Conservation (phyloP, 148 eudicot species). For the Rhododendron mucronatum region DNA sequence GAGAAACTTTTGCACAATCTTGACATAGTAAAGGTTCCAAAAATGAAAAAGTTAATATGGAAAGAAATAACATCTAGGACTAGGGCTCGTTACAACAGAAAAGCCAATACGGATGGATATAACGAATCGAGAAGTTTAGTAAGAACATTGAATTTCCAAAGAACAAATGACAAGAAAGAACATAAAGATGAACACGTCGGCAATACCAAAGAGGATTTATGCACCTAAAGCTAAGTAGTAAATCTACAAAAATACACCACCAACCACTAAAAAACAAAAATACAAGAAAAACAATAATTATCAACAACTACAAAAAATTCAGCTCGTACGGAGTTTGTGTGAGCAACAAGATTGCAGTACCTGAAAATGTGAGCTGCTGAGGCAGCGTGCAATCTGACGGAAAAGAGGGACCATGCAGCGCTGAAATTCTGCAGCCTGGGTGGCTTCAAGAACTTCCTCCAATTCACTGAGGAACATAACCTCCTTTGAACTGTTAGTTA, state of each 20-base stretch:
- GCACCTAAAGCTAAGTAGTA: background rate
- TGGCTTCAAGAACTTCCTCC: conserved; percentile 55
- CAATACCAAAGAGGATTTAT: background rate
- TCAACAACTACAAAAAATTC: background rate
- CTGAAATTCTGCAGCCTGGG: conserved; percentile 47
- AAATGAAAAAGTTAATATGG: background rate
- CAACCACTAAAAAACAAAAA: background rate
- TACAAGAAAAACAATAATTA: background rate
- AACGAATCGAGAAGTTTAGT: background rate
- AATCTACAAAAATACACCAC: background rate
- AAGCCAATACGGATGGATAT: background rate
- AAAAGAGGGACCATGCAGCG: conserved; percentile 57
- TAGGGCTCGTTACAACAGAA: background rate
- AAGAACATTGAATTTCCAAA: background rate
- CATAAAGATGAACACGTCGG: background rate
- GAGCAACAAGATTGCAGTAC: conserved; percentile 12
- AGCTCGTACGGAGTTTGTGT: background rate
- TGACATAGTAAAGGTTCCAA: background rate
- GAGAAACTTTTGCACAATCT: background rate
- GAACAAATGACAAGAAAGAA: background rate
- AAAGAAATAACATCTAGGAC: background rate
- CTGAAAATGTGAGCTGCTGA: conserved; percentile 54
- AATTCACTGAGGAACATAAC: conserved; percentile 52
- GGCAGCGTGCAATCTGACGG: conserved; percentile 38
- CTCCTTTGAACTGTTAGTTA: conserved; percentile 53